Evolutionary conservation across 2,329 filamentous ascomycete species (phyloP).

Genomic region (Cladosporium austrohemisphaericum): DNA sequence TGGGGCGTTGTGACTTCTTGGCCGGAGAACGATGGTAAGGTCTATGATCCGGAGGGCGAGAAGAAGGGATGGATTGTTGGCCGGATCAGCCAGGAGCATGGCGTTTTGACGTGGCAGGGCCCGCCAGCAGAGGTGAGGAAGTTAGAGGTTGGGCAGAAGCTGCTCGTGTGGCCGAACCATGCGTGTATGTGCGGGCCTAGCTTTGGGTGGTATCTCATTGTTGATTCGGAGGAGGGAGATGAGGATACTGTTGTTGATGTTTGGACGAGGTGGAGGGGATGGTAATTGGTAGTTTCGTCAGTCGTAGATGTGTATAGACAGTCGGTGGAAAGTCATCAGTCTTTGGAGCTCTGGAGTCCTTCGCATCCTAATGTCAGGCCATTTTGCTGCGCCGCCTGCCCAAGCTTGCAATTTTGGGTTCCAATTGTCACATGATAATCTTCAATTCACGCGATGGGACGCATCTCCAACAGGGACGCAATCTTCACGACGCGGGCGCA

Average conservation of each 20-base stretch:
- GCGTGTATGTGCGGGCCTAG: conserved; percentile 71
- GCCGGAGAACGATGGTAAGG: conserved; percentile 35
- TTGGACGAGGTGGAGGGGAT: conserved; percentile 68
- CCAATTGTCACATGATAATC: too few species aligned
- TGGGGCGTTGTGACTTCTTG: conserved; percentile 68
- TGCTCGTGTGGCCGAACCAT: conserved; percentile 76
- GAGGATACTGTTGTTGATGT: conserved; percentile 65
- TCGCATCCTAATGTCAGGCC: too few species aligned
- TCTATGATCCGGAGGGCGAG: conserved; percentile 38
- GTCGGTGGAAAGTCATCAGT: too few species aligned
- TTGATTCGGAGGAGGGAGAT: conserved; percentile 59
- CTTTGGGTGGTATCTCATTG: conserved; percentile 69
- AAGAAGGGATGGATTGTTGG: conserved; percentile 62
- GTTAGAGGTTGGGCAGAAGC: conserved; percentile 60
- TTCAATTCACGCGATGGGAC: too few species aligned
- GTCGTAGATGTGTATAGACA: too few species aligned
- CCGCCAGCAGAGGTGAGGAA: conserved; percentile 39
- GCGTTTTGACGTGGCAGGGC: conserved; percentile 61
- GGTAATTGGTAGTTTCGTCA: too few species aligned
- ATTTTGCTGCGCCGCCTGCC: too few species aligned
- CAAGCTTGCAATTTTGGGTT: too few species aligned
- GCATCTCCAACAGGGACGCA: too few species aligned
- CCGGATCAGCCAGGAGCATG: conserved; percentile 74
- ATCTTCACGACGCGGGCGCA: too few species aligned
- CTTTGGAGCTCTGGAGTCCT: too few species aligned